These are phyloP conservation scores for Plasmodium gaboni DNA, from an alignment of 169 alveolate genomes.

Conservation along the genomic window DNA sequence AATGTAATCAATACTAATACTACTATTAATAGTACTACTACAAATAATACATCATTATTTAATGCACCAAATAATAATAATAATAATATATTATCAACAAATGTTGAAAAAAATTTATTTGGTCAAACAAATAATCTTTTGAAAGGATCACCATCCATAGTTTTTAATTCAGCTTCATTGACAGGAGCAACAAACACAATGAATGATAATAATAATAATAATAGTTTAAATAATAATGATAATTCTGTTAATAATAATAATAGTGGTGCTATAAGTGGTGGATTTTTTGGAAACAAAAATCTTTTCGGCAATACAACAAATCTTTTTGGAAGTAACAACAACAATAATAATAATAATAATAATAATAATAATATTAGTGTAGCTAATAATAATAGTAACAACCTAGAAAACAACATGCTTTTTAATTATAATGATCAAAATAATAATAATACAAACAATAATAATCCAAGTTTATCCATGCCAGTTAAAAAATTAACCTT, in stretches of 20 bases:
- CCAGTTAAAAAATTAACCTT: conserved; percentile 66
- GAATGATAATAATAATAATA: background rate
- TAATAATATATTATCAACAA: background rate
- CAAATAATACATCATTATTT: background rate
- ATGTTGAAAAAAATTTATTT: conserved; percentile 5
- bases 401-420: conserved; percentile 11
- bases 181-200: background rate
- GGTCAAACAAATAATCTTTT: conserved; percentile 5
- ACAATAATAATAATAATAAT: background rate
- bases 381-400: background rate
- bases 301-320: background rate
- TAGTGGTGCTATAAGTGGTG: background rate
- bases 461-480: conserved; percentile 7
- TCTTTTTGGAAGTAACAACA: background rate
- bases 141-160: conserved; percentile 1
- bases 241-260: conserved; percentile 1
- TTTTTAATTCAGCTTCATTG: conserved; percentile 10
- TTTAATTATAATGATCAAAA: conserved; percentile 2
- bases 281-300: background rate
- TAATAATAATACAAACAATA: conserved; percentile 14
- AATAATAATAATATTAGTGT: background rate
- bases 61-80: background rate
- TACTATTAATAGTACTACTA: background rate
- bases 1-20: background rate
- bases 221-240: conserved; percentile 1